Conservation (phyloP, 306 rosid species). For the Urtica urens region DNA sequence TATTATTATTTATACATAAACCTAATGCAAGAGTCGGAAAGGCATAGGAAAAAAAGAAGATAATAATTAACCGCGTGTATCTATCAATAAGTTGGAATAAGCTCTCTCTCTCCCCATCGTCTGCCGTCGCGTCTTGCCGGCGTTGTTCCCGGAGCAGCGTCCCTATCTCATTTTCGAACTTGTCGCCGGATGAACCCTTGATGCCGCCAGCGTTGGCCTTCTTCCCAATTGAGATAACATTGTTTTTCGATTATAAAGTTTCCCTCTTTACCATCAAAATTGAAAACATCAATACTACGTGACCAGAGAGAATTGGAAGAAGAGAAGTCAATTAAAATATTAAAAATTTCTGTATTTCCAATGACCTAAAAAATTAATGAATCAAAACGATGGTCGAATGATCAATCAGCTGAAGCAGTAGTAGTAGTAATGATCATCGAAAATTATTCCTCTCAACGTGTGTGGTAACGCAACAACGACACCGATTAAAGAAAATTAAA, state of each 20-base stretch:
- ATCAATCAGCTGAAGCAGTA: constrained; percentile 1
- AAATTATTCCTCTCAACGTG: constrained; percentile 6
- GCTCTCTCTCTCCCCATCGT: constrained; percentile 61
- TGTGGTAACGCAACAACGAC: constrained; percentile 1
- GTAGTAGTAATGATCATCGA: constrained; percentile 11
- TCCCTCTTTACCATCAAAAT: constrained; percentile 9
- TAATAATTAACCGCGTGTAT: no score
- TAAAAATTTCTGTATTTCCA: constrained; percentile 13
- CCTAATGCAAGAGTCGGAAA: no score
- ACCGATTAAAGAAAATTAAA: neutral
- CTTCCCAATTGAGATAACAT: constrained; percentile 80
- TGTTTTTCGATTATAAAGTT: constrained; percentile 4
- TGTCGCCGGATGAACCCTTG: constrained; percentile 82
- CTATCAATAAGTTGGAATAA: no score
- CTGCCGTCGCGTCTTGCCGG: constrained; percentile 53
- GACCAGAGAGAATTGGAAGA: constrained; percentile 23
- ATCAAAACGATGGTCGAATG: neutral
- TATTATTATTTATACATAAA: no score
- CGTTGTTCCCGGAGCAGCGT: constrained; percentile 72
- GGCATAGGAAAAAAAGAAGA: no score
- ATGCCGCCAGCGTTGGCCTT: constrained; percentile 54
- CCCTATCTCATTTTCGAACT: constrained; percentile 78
- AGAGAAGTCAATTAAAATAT: constrained; percentile 13
- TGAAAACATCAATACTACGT: constrained; percentile 3
- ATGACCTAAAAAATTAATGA: constrained; percentile 2